Percentiles rank a stretch among this genome's conserved stretches.
phyloP scores from a whole-genome alignment of 2,329 filamentous ascomycete species.

The Uncinocarpus reesii region DNA sequence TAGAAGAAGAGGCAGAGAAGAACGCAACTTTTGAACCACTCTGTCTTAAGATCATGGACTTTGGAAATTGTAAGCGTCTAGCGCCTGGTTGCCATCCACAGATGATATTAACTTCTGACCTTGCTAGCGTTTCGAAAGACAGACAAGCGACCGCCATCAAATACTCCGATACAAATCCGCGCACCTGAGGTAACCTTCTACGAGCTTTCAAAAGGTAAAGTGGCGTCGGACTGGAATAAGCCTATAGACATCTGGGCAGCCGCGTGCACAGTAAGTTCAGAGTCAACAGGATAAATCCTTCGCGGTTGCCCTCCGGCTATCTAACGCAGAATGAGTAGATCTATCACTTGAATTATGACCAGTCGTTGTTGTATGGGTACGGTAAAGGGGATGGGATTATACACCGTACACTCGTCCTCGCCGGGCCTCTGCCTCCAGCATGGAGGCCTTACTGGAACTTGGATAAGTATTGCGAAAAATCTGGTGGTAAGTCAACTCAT shows the following conservation, averaged over 20 bases:
- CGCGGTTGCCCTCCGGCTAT: background rate
- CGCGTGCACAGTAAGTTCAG: background rate
- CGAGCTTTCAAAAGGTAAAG: constrained; percentile 1
- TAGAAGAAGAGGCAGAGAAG: background rate
- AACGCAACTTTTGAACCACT: background rate
- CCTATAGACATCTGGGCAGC: constrained; percentile 4
- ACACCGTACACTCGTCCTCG: background rate
- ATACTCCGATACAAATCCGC: background rate
- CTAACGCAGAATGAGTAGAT: background rate
- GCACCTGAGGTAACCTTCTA: constrained; percentile 4
- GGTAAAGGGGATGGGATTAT: background rate
- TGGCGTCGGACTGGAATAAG: background rate
- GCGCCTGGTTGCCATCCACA: background rate
- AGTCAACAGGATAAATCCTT: background rate
- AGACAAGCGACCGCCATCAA: constrained; percentile 2
- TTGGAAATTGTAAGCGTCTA: constrained; percentile 3
- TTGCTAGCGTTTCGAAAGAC: constrained; percentile 3
- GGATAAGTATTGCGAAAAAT: background rate
- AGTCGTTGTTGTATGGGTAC: background rate
- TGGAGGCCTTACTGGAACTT: background rate
- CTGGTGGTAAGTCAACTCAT: background rate
- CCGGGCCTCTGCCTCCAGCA: background rate
- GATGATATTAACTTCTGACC: background rate
- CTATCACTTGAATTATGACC: background rate
- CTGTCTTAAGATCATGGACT: constrained; percentile 2